These are phyloP conservation scores for Fusarium drepaniforme DNA, from an alignment of 2,329 filamentous ascomycete species.

Conservation along the genomic window DNA sequence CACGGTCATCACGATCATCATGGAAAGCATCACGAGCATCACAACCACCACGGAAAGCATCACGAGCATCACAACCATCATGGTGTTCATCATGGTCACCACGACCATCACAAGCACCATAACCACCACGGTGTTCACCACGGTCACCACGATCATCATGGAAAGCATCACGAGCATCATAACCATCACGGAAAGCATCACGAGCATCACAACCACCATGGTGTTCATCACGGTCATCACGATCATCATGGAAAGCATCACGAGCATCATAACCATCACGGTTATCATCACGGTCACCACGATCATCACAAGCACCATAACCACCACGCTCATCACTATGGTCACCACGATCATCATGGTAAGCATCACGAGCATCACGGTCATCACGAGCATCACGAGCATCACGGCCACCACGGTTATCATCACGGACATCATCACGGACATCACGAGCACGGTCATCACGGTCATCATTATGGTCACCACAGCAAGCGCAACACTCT, in stretches of 20 bases:
- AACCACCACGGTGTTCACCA: background rate
- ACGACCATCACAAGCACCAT: background rate
- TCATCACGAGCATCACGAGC: background rate
- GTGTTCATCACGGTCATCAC: background rate
- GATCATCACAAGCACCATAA: background rate
- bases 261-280: background rate
- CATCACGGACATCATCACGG: conserved; percentile 6
- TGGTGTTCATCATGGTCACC: background rate
- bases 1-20: background rate
- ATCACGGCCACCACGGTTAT: background rate
- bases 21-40: background rate
- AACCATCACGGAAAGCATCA: background rate
- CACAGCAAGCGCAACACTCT: background rate
- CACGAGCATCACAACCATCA: background rate
- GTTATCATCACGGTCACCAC: background rate
- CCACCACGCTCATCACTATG: background rate
- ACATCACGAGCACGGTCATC: background rate
- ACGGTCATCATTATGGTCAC: background rate
- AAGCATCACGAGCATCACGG: background rate
- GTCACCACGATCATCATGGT: background rate
- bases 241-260: background rate
- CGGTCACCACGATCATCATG: background rate
- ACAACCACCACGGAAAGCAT: background rate
- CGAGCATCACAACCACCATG: background rate
- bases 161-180: background rate